A percentile compares a stretch with the other conserved stretches of the same genome.
These are phyloP conservation scores for Pseudopithomyces maydicus DNA, from an alignment of 2,329 filamentous ascomycete species.

Conservation along the genomic window DNA sequence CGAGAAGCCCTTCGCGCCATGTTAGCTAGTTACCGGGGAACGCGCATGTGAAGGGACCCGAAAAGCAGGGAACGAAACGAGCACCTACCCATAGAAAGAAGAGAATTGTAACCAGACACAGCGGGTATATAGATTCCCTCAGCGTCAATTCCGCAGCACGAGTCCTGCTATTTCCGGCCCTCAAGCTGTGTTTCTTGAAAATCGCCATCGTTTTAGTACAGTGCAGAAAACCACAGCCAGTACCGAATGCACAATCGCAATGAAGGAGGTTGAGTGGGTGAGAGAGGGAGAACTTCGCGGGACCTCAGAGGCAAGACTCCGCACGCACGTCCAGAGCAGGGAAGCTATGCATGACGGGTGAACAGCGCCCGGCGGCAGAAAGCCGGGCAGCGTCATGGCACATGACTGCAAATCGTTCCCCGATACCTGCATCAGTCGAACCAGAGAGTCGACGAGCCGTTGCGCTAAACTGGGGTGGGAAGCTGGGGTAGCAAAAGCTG, in stretches of 20 bases:
- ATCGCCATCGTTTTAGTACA: slow-evolving; percentile 31
- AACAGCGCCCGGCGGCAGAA: not conserved
- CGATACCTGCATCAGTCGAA: not conserved
- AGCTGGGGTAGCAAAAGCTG: slow-evolving; percentile 11
- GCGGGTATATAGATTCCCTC: slow-evolving; percentile 68
- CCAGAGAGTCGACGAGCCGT: not conserved
- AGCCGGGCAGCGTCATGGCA: not conserved
- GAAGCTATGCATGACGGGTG: not conserved
- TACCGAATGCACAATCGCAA: not conserved
- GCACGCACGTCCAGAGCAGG: not conserved
- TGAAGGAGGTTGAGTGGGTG: not conserved
- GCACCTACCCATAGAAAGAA: slow-evolving; percentile 66
- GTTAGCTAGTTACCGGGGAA: not conserved
- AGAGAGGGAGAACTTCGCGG: not conserved
- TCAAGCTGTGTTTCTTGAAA: slow-evolving; percentile 36
- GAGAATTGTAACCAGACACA: slow-evolving; percentile 67
- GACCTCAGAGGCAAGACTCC: no score
- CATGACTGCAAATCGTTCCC: slow-evolving; percentile 1
- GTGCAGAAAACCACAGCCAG: not conserved
- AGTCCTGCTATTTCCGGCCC: slow-evolving; percentile 51
- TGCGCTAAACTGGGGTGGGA: slow-evolving; percentile 10
- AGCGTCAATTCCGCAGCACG: slow-evolving; percentile 67
- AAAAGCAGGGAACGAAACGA: not conserved
- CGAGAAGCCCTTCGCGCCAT: slow-evolving; percentile 51
- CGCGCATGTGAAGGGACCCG: not conserved